phyloP scores from a whole-genome alignment of 345 rosid genomes.

The Lumnitzera racemosa region DNA sequence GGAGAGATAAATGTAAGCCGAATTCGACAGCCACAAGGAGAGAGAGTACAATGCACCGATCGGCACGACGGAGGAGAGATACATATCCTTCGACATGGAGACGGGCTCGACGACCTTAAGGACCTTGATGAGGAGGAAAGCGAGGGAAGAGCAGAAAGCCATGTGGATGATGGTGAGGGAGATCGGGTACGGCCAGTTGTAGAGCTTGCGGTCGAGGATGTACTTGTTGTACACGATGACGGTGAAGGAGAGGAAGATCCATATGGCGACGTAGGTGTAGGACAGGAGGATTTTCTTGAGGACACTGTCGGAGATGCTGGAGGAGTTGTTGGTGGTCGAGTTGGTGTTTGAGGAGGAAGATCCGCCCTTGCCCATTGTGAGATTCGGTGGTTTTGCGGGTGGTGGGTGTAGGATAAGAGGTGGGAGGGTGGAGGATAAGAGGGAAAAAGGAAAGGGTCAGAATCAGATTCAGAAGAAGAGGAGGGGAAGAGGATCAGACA shows the following conservation, averaged over 20 bases:
- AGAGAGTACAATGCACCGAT: constrained; percentile 89
- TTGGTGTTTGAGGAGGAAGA: not conserved
- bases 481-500: not conserved
- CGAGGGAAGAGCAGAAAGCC: constrained; percentile 87
- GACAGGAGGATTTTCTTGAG: constrained; percentile 86
- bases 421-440: constrained; percentile 1
- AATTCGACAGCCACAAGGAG: constrained; percentile 90
- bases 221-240: constrained; percentile 98
- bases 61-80: constrained; percentile 80
- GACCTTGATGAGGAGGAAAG: constrained; percentile 78
- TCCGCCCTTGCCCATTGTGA: constrained; percentile 80
- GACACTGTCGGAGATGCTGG: constrained; percentile 67
- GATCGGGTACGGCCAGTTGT: constrained; percentile 95
- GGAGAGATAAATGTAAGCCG: constrained; percentile 95
- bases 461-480: not conserved
- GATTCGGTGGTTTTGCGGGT: not conserved
- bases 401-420: constrained; percentile 1
- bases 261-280: constrained; percentile 81
- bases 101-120: constrained; percentile 90
- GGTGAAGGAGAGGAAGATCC: constrained; percentile 99
- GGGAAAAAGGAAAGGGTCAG: not conserved
- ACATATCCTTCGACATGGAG: constrained; percentile 70
- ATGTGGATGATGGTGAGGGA: constrained; percentile 99
- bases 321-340: no score
- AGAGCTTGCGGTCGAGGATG: constrained; percentile 97